Conservation (phyloP, 1,284 basidiomycete species). For the Cryptococcus wingfieldii region DNA sequence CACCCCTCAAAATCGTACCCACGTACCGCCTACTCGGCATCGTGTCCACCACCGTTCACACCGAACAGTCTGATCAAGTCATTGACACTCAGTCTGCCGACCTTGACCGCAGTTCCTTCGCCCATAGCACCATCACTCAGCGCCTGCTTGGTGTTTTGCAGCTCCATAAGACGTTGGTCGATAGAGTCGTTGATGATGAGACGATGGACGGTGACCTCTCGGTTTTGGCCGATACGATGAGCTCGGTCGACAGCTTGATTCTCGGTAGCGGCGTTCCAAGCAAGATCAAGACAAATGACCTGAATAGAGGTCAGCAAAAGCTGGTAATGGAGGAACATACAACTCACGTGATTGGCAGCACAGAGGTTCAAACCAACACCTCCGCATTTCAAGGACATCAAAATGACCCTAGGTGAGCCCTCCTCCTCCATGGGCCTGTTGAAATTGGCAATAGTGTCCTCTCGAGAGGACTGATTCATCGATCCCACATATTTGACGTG, state of each 20-base stretch:
- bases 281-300: constrained; percentile 39
- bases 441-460: constrained; percentile 38
- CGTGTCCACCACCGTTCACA: not conserved
- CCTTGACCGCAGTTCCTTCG: constrained; percentile 40
- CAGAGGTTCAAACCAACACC: constrained; percentile 44
- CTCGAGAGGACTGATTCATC: constrained; percentile 38
- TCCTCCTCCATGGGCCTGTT: constrained; percentile 19
- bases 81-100: constrained; percentile 24
- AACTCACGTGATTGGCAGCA: constrained; percentile 37
- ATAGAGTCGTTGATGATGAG: constrained; percentile 56
- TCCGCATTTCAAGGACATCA: constrained; percentile 48
- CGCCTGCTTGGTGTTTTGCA: constrained; percentile 33
- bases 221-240: constrained; percentile 88
- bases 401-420: constrained; percentile 34
- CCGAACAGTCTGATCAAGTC: constrained; percentile 30
- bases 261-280: constrained; percentile 48
- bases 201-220: constrained; percentile 76
- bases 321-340: not conserved
- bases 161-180: constrained; percentile 42
- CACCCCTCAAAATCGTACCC: no score
- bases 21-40: not conserved
- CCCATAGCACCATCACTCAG: constrained; percentile 49
- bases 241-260: constrained; percentile 50
- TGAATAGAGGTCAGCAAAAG: not conserved
- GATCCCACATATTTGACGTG: constrained; percentile 40